phyloP scores from a whole-genome alignment of 495 filamentous ascomycete genomes.

The Extremus antarcticus region DNA sequence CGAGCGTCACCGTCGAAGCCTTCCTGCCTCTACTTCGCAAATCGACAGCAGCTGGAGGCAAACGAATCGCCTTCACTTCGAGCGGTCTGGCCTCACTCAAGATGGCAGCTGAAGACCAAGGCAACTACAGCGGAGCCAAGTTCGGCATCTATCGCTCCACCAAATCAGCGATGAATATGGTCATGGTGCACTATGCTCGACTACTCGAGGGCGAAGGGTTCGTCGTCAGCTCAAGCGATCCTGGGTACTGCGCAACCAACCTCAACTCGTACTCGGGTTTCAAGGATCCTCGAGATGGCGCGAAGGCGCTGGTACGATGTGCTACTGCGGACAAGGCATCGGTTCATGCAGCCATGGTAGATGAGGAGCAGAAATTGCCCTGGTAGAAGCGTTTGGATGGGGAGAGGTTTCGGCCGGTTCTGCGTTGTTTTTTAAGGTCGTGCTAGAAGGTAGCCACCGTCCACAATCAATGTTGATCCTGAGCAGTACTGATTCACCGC shows the following conservation, averaged over 20 bases:
- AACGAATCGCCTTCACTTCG: conserved; percentile 34
- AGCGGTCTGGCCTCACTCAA: conserved; percentile 29
- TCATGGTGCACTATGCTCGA: conserved; percentile 8
- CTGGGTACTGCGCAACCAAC: conserved; percentile 12
- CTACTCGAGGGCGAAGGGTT: conserved; percentile 11
- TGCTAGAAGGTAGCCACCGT: conserved; percentile 8
- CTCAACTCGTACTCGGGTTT: conserved; percentile 3
- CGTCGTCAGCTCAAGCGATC: conserved; percentile 7
- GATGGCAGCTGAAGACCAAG: conserved; percentile 21
- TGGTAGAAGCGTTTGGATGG: conserved; percentile 1
- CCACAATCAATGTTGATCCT: neutral
- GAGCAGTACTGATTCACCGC: conserved; percentile 13
- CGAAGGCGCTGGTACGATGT: neutral
- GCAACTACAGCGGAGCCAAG: conserved; percentile 2
- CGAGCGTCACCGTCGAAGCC: conserved; percentile 29
- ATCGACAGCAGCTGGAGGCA: conserved; percentile 18
- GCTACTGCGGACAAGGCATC: conserved; percentile 1
- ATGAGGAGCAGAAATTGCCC: conserved; percentile 5
- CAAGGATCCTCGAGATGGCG: conserved; percentile 9
- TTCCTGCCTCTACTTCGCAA: conserved; percentile 34
- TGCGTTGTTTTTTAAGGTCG: neutral
- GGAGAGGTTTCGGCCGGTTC: neutral
- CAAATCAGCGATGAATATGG: conserved; percentile 38
- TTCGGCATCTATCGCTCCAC: conserved; percentile 28
- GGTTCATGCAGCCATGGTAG: conserved; percentile 2